Conservation (phyloP, 2,329 filamentous ascomycete species). For the Talaromyces sp. region DNA sequence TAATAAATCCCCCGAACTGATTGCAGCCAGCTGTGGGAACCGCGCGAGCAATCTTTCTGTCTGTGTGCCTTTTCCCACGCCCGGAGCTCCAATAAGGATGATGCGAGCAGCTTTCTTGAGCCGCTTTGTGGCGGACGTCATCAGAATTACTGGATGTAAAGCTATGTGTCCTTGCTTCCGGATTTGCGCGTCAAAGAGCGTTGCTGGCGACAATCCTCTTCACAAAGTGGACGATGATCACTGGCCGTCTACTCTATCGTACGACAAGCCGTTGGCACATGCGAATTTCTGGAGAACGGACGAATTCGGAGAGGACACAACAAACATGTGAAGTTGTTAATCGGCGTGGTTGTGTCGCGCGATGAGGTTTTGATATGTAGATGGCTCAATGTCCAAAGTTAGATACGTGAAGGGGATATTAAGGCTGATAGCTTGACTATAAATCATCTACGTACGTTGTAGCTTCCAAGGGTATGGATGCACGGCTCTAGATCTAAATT, state of each 20-base stretch:
- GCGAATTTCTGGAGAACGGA: not conserved
- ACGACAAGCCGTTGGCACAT: slow-evolving; percentile 4
- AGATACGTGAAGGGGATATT: not conserved
- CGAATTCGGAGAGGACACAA: slow-evolving; percentile 1
- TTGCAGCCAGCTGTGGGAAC: slow-evolving; percentile 83
- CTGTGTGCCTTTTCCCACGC: slow-evolving; percentile 95
- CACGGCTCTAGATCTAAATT: not conserved
- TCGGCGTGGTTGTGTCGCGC: not conserved
- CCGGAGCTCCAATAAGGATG: slow-evolving; percentile 93
- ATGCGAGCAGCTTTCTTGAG: slow-evolving; percentile 80
- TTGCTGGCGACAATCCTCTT: not conserved
- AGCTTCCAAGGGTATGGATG: not conserved
- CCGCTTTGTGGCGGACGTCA: slow-evolving; percentile 42
- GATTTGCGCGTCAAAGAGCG: not conserved
- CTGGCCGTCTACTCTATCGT: not conserved
- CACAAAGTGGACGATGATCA: not conserved
- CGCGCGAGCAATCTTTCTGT: slow-evolving; percentile 79
- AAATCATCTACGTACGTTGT: not conserved
- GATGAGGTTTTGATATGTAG: not conserved
- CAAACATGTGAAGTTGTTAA: slow-evolving; percentile 12
- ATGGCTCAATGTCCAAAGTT: not conserved
- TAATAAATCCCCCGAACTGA: slow-evolving; percentile 90
- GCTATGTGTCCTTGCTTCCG: not conserved
- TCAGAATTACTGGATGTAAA: slow-evolving; percentile 20
- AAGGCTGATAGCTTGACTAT: not conserved